Base-by-base conservation (phyloP, 2,329 filamentous ascomycete genomes). In the Neurospora crassa region DNA sequence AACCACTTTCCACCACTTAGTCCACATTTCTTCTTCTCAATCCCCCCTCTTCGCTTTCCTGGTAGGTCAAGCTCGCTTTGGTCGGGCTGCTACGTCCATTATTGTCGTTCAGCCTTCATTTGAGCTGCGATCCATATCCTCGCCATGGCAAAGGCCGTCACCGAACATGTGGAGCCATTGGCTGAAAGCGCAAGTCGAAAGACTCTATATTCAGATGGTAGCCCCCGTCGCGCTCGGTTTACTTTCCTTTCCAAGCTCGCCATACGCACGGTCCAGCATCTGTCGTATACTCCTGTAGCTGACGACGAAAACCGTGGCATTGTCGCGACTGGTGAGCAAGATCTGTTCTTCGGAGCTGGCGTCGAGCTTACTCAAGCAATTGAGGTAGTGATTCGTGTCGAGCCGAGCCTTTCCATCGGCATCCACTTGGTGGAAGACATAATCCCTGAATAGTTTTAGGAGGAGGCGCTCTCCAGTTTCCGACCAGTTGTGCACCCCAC, bases 361-460 rank as follows among this genome's bases (percentile, higher is more conserved):
- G 81, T 99, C 96, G 70, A 99, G 84, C 79, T 97, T 97, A 82
- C 96, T 97, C 75, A 99, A 82, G 78, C 91, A 95, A 37, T 87
- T 88, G 67, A 99, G 81, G 74, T 98, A 93, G 82, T 98, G 94
- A 3, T 92, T 95, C 71, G 97, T 84, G 78, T 97, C 92, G 5
- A 97, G 85, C 1, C 94, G 91, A 0, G 96, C 92, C 70, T 92
- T 91, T 16, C 93, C 94, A 71, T 93, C 89, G 40, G 88, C 87
- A 79, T 98, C 94, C 14, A 97, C 94, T 78, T 97, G 94, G 80
- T 99, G 96, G 82, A 98, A 99, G 53, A 97, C 93, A 77, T 96
- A 98, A 81, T 99, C 96, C 68, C 96, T 89, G 84, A 98, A 98
- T 10, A 99, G 87, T 82, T 97, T 97, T 74, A 99, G 85, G 79